Percentiles rank a stretch among this genome's conserved stretches.
Conservation (phyloP, 176 grass and related monocot genomes). For the Phragmites australis region DNA sequence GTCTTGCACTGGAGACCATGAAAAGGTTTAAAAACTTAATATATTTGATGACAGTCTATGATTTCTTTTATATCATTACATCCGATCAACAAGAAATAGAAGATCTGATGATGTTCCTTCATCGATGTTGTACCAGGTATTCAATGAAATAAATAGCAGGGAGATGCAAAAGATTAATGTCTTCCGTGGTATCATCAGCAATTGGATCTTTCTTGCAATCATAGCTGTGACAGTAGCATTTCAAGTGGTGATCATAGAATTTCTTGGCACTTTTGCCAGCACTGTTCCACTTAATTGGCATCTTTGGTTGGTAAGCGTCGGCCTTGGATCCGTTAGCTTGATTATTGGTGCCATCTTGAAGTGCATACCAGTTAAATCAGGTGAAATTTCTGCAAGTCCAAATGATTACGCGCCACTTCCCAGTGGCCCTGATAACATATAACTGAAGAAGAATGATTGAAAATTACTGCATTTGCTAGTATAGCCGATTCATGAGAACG, state of each 20-base stretch:
- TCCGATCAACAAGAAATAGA: too few species aligned
- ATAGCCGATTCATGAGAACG: background rate
- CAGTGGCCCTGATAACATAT: slow-evolving; percentile 71
- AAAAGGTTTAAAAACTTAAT: too few species aligned
- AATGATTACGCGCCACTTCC: slow-evolving; percentile 63
- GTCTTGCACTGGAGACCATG: too few species aligned
- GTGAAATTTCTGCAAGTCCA: slow-evolving; percentile 12
- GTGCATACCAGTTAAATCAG: slow-evolving; percentile 69
- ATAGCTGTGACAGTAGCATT: slow-evolving; percentile 64
- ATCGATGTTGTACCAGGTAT: slow-evolving; percentile 51
- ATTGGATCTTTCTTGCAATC: slow-evolving; percentile 68
- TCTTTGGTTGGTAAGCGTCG: slow-evolving; percentile 69
- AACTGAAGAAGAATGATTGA: slow-evolving; percentile 3
- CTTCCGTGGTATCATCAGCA: slow-evolving; percentile 68
- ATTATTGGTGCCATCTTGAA: slow-evolving; percentile 75
- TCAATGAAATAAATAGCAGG: slow-evolving; percentile 97
- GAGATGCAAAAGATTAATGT: slow-evolving; percentile 97
- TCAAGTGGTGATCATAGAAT: slow-evolving; percentile 89
- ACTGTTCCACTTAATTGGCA: slow-evolving; percentile 80
- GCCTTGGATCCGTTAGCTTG: slow-evolving; percentile 74
- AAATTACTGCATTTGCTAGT: background rate
- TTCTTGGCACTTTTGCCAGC: slow-evolving; percentile 79
- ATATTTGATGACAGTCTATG: too few species aligned
- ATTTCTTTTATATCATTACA: too few species aligned
- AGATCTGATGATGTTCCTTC: background rate